These are phyloP conservation scores for Aphanomyces astaci DNA, from an alignment of 352 stramenopile genomes.

Conservation along the genomic window DNA sequence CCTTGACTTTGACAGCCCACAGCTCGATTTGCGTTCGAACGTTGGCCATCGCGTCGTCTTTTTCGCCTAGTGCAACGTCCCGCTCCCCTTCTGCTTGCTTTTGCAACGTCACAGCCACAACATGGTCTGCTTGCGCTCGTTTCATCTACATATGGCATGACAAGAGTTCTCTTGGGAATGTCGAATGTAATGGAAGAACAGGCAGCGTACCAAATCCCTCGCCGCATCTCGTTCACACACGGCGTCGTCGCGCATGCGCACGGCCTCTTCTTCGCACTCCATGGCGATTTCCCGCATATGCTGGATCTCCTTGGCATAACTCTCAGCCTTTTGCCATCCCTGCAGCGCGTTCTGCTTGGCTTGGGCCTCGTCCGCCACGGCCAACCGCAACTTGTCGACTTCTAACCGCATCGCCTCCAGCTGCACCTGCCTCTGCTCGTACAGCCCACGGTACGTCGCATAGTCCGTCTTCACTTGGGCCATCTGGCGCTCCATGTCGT, in stretches of 20 bases:
- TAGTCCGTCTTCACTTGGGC: constrained; percentile 10
- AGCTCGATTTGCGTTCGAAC: constrained; percentile 38
- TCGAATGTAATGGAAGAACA: background rate
- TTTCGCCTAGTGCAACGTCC: constrained; percentile 30
- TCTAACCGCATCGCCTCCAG: constrained; percentile 11
- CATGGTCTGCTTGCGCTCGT: constrained; percentile 45
- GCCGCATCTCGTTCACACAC: constrained; percentile 40
- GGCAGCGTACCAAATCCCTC: constrained; percentile 27
- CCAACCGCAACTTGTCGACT: constrained; percentile 6
- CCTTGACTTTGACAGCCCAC: constrained; percentile 37
- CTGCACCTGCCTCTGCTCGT: constrained; percentile 7
- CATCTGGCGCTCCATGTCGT: constrained; percentile 10
- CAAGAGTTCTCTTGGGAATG: background rate
- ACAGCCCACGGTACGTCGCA: constrained; percentile 16
- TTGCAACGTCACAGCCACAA: constrained; percentile 40
- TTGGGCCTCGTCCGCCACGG: background rate
- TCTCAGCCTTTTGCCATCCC: constrained; percentile 41
- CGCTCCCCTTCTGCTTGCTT: constrained; percentile 36
- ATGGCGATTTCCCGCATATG: constrained; percentile 33
- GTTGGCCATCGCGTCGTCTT: constrained; percentile 31
- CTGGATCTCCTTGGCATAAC: constrained; percentile 36
- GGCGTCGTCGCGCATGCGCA: constrained; percentile 41
- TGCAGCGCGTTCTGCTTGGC: constrained; percentile 41
- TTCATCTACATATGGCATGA: constrained; percentile 6
- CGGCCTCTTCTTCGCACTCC: constrained; percentile 44